Evolutionary conservation across 2,329 filamentous ascomycete species (phyloP).

Genomic region (Fusarium denticulatum): DNA sequence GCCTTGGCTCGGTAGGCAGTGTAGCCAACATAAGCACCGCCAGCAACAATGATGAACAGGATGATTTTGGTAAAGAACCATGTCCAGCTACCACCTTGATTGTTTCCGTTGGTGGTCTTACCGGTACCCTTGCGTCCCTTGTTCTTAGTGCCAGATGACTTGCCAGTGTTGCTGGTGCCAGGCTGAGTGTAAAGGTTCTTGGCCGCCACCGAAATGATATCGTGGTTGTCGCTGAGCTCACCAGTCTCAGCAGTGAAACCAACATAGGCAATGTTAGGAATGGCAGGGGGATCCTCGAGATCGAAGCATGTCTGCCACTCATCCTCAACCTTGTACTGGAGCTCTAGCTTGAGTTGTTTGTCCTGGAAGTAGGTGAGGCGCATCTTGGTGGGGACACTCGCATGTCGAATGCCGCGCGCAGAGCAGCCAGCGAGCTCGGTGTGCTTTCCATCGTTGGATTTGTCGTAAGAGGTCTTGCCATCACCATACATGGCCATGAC

Average conservation of each 20-base stretch:
- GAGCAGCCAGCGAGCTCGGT: slow-evolving; percentile 96
- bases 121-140: slow-evolving; percentile 49
- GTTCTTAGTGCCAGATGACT: slow-evolving; percentile 50
- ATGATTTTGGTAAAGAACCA: slow-evolving; percentile 83
- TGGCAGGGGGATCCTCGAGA: slow-evolving; percentile 73
- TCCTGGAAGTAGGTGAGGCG: slow-evolving; percentile 97
- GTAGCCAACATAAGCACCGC: slow-evolving; percentile 84
- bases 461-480: slow-evolving; percentile 88
- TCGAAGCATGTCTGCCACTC: slow-evolving; percentile 94
- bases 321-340: slow-evolving; percentile 92
- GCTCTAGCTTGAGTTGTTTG: slow-evolving; percentile 86
- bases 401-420: slow-evolving; percentile 86
- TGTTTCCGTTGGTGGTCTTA: slow-evolving; percentile 48
- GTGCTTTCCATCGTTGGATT: slow-evolving; percentile 91
- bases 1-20: slow-evolving; percentile 80
- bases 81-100: slow-evolving; percentile 63
- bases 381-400: slow-evolving; percentile 82
- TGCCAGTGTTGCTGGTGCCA: slow-evolving; percentile 54
- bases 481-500: slow-evolving; percentile 99
- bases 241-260: slow-evolving; percentile 90
- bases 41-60: slow-evolving; percentile 74
- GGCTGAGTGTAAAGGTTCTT: slow-evolving; percentile 84
- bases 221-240: slow-evolving; percentile 96
- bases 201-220: slow-evolving; percentile 87
- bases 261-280: slow-evolving; percentile 80